These are phyloP conservation scores for Macrolepiota fuliginosa DNA, from an alignment of 768 basidiomycete genomes.

Conservation along the genomic window DNA sequence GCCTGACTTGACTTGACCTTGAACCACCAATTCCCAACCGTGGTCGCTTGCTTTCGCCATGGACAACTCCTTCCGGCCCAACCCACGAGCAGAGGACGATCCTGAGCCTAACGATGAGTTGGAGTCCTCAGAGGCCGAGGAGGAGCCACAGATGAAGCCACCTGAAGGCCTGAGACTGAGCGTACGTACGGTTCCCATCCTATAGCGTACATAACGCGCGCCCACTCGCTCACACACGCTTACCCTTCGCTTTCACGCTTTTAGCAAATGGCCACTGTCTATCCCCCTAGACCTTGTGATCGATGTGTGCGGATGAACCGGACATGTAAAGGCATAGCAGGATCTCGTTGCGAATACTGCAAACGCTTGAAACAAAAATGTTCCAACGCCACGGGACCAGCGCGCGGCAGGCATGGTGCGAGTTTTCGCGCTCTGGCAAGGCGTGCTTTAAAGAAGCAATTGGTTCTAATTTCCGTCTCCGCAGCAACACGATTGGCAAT, in stretches of 20 bases:
- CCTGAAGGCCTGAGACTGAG: conserved; percentile 17
- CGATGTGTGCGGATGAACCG: conserved; percentile 41
- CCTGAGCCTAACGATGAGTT: conserved; percentile 29
- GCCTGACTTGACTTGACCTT: conserved; percentile 31
- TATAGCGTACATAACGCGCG: background rate
- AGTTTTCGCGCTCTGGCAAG: background rate
- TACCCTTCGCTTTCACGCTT: conserved; percentile 12
- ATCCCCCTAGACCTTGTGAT: conserved; percentile 41
- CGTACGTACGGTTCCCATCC: conserved; percentile 14
- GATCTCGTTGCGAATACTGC: conserved; percentile 45
- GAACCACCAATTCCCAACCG: conserved; percentile 24
- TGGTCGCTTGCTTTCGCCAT: conserved; percentile 29
- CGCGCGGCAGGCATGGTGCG: conserved; percentile 38
- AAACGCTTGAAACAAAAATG: conserved; percentile 46
- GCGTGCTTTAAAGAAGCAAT: conserved; percentile 10
- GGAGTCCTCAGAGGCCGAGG: conserved; percentile 9
- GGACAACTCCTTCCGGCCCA: conserved; percentile 29
- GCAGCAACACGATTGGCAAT: conserved; percentile 22
- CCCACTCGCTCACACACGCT: conserved; percentile 6
- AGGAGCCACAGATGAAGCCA: conserved; percentile 16
- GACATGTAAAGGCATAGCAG: conserved; percentile 39
- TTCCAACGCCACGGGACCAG: conserved; percentile 42
- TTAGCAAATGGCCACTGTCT: conserved; percentile 24
- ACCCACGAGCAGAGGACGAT: conserved; percentile 25
- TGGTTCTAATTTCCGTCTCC: conserved; percentile 17